A percentile compares a stretch with the other conserved stretches of the same genome.
Conservation (phyloP, 176 grass and related monocot genomes). For the Panicum miliaceum region DNA sequence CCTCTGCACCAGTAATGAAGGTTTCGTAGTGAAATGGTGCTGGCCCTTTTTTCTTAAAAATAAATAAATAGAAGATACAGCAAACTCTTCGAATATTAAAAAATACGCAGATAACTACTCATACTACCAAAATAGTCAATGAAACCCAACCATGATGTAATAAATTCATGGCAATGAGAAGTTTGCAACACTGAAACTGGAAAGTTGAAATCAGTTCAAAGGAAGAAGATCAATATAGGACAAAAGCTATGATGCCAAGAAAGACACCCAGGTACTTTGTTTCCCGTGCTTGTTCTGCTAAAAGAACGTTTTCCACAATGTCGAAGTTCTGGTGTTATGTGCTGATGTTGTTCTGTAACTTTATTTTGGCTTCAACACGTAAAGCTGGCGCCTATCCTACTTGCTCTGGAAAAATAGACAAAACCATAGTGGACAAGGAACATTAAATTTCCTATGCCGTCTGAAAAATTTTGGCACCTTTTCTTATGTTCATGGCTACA, state of each 20-base stretch:
- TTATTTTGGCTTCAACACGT: background rate
- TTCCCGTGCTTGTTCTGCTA: background rate
- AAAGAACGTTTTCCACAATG: constrained; percentile 18
- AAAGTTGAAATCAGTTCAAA: constrained; percentile 4
- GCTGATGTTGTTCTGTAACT: background rate
- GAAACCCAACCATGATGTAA: background rate
- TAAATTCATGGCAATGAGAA: background rate
- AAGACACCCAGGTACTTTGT: background rate
- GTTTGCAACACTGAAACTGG: background rate
- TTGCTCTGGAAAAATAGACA: background rate
- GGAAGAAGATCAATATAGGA: background rate
- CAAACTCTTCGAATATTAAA: too few species aligned
- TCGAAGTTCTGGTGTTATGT: background rate
- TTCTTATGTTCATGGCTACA: constrained; percentile 7
- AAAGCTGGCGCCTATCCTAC: background rate
- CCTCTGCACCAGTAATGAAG: background rate
- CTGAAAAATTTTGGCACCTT: background rate
- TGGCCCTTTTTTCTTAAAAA: background rate
- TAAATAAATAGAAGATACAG: background rate
- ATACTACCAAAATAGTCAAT: too few species aligned
- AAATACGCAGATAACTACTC: too few species aligned
- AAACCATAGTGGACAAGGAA: background rate
- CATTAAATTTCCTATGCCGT: background rate
- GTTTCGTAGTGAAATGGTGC: background rate
- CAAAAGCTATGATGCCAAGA: background rate